Evolutionary conservation across 2,329 filamentous ascomycete species (phyloP), one percentile per base, ranked within the genome.

Genomic region (Ilyonectria robusta): DNA sequence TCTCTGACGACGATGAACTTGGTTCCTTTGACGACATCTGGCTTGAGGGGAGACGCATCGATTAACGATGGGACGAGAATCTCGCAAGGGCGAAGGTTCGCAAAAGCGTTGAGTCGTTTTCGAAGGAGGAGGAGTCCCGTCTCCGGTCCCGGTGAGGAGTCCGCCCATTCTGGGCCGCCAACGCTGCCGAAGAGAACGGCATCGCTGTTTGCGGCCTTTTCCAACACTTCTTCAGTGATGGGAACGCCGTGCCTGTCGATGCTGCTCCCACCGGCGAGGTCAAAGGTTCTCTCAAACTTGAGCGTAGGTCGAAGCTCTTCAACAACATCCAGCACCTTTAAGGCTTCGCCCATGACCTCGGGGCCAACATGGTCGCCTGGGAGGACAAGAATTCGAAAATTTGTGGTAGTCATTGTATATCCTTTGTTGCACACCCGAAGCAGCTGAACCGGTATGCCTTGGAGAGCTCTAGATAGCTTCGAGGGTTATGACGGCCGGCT

Each of bases 1-100:
- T 87, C 85, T 17, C 84, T 77, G 15, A 87, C 81, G 3, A 87
- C 79, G 66, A 86, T 82, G 70, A 86, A 85, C 63, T 85, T 81
- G 19, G 83, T 83, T 6, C 82, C 85, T 1, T 73, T 69, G 26
- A 85, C 83, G 19, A 85, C 77, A 8, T 83, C 81, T 2, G 79
- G 70, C 67, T 84, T 86, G 65, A 87, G 79, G 1, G 85, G 84
- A 1, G 81, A 83, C 17, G 80, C 75, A 7, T 78, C 77, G 15
- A 81, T 76, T 0, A 82, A 73, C 2, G 83, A 82, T 1, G 81
- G 81, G 1, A 82, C 82, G 21, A 85, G 81, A 53, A 84, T 80
- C 48, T 82, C 81, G 70, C 84, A 86, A 0, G 85, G 85, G 0
- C 85, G 80, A 23, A 87, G 72, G 66, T 87, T 87, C 51, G 84